Base-by-base conservation (phyloP, 1,139 yeast genomes). In the Meyerozyma guilliermondii region DNA sequence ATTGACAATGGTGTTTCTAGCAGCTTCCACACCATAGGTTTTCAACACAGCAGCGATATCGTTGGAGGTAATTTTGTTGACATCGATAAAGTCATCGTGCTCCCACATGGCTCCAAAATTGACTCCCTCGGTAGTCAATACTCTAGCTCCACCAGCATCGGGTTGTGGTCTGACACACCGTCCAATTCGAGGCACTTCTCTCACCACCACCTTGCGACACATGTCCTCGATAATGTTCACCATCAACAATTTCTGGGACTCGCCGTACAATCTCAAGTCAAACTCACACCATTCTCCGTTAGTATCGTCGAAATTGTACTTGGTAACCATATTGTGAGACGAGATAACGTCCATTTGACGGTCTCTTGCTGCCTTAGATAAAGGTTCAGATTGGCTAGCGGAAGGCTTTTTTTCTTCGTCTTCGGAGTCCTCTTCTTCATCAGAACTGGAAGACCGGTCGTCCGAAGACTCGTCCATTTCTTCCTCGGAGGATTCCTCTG, bases 41-140 rank as follows among this genome's bases (percentile, higher is more conserved):
- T 75, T 78, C 56, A 94, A 76, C 6, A 94, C 96, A 16, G 96
- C 88, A 38, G 88, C 83, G 54, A 94, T 83, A 65, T 94, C 98
- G 74, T 94, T 94, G 14, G 97, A 88, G 7, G 86, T 78, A 58
- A 94, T 86, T 46, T 81, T 83, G 62, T 92, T 86, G 50, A 91
- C 95, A 55, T 89, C 84, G 52, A 94, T 78, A 63, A 92, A 89
- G 50, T 87, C 91, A 53, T 88, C 92, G 65, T 91, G 96, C 44
- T 89, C 96, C 98, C 98, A 94, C 95, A 94, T 88, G 47, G 97
- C 95, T 57, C 75, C 76, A 79, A 94, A 92, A 69, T 94, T 94
- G 46, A 94, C 98, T 67, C 99, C 99, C 66, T 94, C 99, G 22
- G 99, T 92, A 45, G 95, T 87, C 55, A 94, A 76, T 35, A 79